Evolutionary conservation across 73 alveolate genomes (phyloP).

Genomic region (Blepharisma japonicum): DNA sequence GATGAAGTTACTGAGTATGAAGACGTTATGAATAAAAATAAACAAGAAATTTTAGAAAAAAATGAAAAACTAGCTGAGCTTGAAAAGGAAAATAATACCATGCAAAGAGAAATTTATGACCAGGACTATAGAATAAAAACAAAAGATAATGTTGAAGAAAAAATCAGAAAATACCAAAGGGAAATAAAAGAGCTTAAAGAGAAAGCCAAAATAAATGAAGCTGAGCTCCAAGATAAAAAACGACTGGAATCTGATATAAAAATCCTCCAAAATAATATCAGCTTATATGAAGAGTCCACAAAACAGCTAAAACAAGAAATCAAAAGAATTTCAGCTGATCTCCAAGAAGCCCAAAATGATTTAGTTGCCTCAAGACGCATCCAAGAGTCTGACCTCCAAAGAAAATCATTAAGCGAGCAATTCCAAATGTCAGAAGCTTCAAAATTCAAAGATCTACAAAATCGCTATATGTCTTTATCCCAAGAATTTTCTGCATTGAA

Average conservation of each 20-base stretch:
- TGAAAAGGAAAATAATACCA: background rate
- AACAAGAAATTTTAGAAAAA: background rate
- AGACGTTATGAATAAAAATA: background rate
- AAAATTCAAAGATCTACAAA: background rate
- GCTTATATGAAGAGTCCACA: background rate
- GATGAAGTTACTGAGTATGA: background rate
- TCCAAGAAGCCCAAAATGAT: background rate
- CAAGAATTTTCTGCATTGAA: background rate
- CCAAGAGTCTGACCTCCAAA: background rate
- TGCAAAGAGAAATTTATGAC: background rate
- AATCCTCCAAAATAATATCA: background rate
- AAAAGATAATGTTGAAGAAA: background rate
- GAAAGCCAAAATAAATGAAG: background rate
- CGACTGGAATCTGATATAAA: background rate
- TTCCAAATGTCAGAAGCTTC: background rate
- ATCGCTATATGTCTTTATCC: background rate
- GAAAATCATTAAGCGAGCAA: background rate
- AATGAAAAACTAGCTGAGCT: background rate
- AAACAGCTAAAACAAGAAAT: constrained; percentile 17
- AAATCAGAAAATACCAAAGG: background rate
- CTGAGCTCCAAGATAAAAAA: background rate
- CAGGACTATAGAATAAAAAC: constrained; percentile 9
- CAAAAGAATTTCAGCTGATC: constrained; percentile 4
- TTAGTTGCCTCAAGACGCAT: background rate
- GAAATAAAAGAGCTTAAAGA: background rate